Base-by-base conservation (phyloP, 805 yeast species). In the Kuraishia piskuri region DNA sequence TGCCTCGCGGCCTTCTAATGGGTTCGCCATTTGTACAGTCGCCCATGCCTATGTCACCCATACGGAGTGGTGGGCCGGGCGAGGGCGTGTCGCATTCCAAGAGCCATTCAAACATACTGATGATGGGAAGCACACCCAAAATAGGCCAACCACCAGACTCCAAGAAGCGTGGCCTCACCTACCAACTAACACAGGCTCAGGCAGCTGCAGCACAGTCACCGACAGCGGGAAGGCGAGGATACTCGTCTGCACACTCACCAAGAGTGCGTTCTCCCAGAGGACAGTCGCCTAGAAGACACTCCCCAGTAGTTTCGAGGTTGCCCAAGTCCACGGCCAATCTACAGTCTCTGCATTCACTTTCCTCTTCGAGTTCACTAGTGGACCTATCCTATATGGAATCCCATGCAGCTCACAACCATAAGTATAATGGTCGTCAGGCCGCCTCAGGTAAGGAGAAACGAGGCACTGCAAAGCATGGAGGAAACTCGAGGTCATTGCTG, bases 1-100 rank as follows among this genome's bases (percentile, higher is more conserved):
- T 84, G 20, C 90, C 90, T 1, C 70, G 84, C 19, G 86, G 83
- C 59, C 66, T 84, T 51, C 67, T 84, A 50, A 69, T 80, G 54
- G 75, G 80, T 2, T 82, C 88, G 2, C 89, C 89, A 0, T 83
- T 76, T 60, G 68, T 79, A 9, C 78, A 75, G 53, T 66, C 74
- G 46, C 74, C 75, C 3, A 55, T 65, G 19, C 52, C 51, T 5
- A 6, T 12, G 20, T 49, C 51, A 22, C 51, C 51, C 21, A 23
- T 46, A 46, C 49, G 51, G 21, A 7, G 17, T 17, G 23, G 50
- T 3, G 22, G 19, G 36, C 37, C 37, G 8, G 37, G 31, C 26
- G 49, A 3, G n/a, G 51, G 25, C 5, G 51, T 45, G n/a, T 22
- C 24, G 3, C 40, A 31, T 12, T 31, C 40, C 17, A 31, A 31